Evolutionary conservation across 768 basidiomycete species (phyloP).

Genomic region (Crepidotus variabilis): DNA sequence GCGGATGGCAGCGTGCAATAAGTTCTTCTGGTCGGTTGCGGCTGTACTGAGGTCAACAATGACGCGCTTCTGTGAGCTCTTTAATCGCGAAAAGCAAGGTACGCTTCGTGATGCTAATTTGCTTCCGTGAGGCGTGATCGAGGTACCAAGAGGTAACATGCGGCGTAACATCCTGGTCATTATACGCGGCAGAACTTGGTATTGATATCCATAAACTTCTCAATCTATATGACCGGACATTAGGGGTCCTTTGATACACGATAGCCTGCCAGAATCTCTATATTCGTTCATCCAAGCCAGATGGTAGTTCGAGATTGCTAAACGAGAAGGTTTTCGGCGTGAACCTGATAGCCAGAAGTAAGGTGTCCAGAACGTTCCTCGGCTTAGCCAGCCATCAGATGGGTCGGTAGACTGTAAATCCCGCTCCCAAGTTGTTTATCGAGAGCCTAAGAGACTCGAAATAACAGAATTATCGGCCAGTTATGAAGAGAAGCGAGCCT

Average conservation of each 20-base stretch:
- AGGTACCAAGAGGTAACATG: neutral
- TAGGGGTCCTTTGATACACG: too few species aligned
- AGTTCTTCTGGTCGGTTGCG: too few species aligned
- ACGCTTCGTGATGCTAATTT: neutral
- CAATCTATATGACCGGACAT: too few species aligned
- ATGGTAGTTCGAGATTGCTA: too few species aligned
- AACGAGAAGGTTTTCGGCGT: too few species aligned
- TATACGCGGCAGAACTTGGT: neutral
- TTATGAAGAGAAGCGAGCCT: neutral
- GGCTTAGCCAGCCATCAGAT: neutral
- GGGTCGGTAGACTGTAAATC: too few species aligned
- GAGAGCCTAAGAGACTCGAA: neutral
- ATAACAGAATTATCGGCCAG: neutral
- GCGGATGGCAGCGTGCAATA: too few species aligned
- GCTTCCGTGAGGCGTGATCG: neutral
- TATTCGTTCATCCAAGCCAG: too few species aligned
- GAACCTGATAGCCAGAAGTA: too few species aligned
- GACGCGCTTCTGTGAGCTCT: neutral
- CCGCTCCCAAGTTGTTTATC: neutral
- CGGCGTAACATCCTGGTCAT: neutral
- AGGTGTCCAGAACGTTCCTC: neutral
- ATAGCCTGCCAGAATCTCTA: too few species aligned
- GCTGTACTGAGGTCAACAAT: neutral
- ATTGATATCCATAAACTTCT: neutral
- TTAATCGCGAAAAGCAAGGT: too few species aligned